A percentile compares a stretch with the other conserved stretches of the same genome.
Evolutionary conservation across 1,284 basidiomycete species (phyloP).

Genomic region (Ganoderma resinaceum): DNA sequence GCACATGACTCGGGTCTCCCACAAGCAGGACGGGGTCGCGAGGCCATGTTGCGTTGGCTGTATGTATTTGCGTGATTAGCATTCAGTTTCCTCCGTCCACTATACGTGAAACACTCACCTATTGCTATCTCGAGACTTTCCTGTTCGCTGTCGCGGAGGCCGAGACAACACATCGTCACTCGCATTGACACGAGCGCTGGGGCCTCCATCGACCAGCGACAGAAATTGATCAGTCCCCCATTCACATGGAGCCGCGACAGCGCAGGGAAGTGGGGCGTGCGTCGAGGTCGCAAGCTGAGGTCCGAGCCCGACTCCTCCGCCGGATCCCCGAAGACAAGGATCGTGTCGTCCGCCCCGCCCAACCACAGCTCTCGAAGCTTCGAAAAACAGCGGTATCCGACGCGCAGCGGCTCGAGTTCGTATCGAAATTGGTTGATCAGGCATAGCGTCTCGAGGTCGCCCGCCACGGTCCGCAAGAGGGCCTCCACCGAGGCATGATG

Average conservation of each 20-base stretch:
- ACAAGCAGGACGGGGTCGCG: background rate
- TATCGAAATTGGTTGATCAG: background rate
- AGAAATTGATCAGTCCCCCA: background rate
- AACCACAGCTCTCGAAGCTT: background rate
- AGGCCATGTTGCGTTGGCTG: background rate
- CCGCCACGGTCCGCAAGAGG: background rate
- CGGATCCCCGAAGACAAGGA: background rate
- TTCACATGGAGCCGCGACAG: background rate
- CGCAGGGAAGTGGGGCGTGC: background rate
- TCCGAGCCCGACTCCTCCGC: background rate
- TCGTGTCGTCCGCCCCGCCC: background rate
- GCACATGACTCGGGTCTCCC: background rate
- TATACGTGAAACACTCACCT: background rate
- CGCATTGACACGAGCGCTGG: background rate
- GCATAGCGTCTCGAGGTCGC: background rate
- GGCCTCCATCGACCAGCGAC: background rate
- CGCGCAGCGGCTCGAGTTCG: background rate
- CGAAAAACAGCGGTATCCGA: background rate
- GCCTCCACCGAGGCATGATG: background rate
- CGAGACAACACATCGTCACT: background rate
- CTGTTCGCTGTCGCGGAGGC: background rate
- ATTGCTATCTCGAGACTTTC: background rate
- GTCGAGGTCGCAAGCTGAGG: background rate
- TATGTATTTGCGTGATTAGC: background rate
- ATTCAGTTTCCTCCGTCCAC: background rate